phyloP scores from a whole-genome alignment of 1,139 yeast genomes.

The Pichia sp. region DNA sequence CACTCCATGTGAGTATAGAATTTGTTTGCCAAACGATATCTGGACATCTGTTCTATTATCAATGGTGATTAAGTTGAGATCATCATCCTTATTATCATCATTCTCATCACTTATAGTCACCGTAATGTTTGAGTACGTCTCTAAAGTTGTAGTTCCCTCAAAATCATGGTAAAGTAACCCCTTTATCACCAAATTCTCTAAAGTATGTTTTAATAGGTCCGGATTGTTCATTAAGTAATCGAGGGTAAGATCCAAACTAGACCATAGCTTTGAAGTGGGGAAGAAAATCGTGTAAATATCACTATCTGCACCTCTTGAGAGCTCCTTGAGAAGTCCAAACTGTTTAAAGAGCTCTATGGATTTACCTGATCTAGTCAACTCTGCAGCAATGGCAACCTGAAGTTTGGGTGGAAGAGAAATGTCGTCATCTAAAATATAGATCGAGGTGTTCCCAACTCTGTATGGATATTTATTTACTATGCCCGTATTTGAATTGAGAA shows the following conservation, averaged over 20 bases:
- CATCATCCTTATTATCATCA: constrained; percentile 2
- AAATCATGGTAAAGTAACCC: constrained; percentile 60
- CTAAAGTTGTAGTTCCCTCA: constrained; percentile 20
- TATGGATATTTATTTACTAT: constrained; percentile 36
- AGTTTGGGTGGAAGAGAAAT: constrained; percentile 49
- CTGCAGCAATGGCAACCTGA: constrained; percentile 45
- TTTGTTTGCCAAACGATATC: constrained; percentile 41
- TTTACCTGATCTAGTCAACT: constrained; percentile 42
- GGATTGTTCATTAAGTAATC: constrained; percentile 51
- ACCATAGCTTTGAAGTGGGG: constrained; percentile 80
- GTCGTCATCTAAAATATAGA: constrained; percentile 58
- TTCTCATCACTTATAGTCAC: constrained; percentile 17
- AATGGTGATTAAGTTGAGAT: neutral
- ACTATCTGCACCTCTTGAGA: constrained; percentile 16
- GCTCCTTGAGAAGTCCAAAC: constrained; percentile 37
- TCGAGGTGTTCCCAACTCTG: constrained; percentile 49
- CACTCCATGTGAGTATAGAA: constrained; percentile 79
- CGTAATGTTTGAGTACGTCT: constrained; percentile 32
- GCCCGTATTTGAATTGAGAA: constrained; percentile 29
- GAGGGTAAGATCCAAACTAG: constrained; percentile 50
- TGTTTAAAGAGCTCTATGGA: constrained; percentile 45
- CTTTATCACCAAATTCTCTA: constrained; percentile 55
- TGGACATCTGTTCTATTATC: constrained; percentile 26
- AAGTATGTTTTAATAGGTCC: constrained; percentile 40
- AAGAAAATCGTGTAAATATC: constrained; percentile 68